phyloP scores from a whole-genome alignment of 306 rosid species.

The Leucaena leucocephala region DNA sequence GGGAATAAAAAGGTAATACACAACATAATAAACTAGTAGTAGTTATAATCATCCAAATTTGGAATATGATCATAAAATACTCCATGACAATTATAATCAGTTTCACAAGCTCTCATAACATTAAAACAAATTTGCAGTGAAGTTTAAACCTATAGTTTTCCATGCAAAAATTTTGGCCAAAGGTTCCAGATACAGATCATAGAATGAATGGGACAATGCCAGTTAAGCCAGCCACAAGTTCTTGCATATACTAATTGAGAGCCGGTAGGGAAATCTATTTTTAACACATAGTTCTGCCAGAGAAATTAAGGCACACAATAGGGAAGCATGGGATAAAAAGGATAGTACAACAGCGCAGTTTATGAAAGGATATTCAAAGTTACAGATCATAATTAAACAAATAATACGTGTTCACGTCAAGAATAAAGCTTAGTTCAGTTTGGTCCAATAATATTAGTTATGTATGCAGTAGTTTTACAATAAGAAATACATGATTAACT shows the following conservation, averaged over 20 bases:
- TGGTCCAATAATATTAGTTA: slow-evolving; percentile 17
- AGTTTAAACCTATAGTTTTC: slow-evolving; percentile 4
- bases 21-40: slow-evolving; percentile 16
- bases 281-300: slow-evolving; percentile 14
- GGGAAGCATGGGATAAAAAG: slow-evolving; percentile 11
- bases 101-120: not conserved
- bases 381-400: slow-evolving; percentile 20
- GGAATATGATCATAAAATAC: slow-evolving; percentile 22
- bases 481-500: slow-evolving; percentile 24
- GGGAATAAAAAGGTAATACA: slow-evolving; percentile 37
- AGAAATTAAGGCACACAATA: slow-evolving; percentile 15
- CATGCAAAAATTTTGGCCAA: slow-evolving; percentile 3
- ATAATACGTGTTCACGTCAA: not conserved
- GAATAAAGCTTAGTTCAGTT: slow-evolving; percentile 8
- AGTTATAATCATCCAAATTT: slow-evolving; percentile 1
- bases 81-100: slow-evolving; percentile 6
- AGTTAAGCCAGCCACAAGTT: slow-evolving; percentile 16
- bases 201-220: slow-evolving; percentile 7
- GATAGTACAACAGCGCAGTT: slow-evolving; percentile 2
- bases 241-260: slow-evolving; percentile 6
- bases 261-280: slow-evolving; percentile 2
- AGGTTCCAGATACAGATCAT: not conserved
- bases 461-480: slow-evolving; percentile 16
- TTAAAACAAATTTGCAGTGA: slow-evolving; percentile 1
- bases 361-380: slow-evolving; percentile 12